phyloP scores from a whole-genome alignment of 768 basidiomycete species.

The Boletus reticulatus region DNA sequence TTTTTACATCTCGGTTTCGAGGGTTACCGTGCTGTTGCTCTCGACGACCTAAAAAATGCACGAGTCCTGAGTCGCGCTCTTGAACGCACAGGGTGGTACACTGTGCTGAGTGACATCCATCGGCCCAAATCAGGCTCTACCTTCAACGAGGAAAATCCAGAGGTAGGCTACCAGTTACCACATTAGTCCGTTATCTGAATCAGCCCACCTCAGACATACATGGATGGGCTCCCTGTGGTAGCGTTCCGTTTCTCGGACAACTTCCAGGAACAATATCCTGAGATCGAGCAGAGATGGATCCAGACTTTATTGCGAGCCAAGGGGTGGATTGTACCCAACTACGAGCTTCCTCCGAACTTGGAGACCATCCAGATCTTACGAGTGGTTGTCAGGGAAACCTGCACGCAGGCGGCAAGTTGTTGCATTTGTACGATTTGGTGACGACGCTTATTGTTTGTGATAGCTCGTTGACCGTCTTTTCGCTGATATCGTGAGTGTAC shows the following conservation, averaged over 20 bases:
- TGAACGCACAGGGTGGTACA: conserved; percentile 52
- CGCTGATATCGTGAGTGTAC: conserved; percentile 59
- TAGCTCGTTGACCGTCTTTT: conserved; percentile 65
- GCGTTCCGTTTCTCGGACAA: conserved; percentile 54
- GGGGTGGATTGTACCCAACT: conserved; percentile 61
- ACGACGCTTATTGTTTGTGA: conserved; percentile 25
- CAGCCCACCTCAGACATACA: conserved; percentile 35
- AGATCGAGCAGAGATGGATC: conserved; percentile 58
- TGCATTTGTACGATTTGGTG: conserved; percentile 19
- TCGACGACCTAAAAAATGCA: conserved; percentile 56
- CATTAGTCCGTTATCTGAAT: background rate
- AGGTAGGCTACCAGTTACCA: conserved; percentile 38
- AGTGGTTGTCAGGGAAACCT: conserved; percentile 58
- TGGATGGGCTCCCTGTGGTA: conserved; percentile 52
- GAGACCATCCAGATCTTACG: conserved; percentile 56
- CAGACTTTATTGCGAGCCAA: conserved; percentile 47
- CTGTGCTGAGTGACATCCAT: conserved; percentile 57
- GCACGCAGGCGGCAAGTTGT: conserved; percentile 45
- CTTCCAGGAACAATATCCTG: conserved; percentile 51
- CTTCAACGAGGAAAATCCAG: conserved; percentile 52
- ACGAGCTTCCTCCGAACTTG: conserved; percentile 53
- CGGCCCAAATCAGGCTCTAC: conserved; percentile 31
- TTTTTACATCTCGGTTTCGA: conserved; percentile 60
- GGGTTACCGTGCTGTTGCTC: conserved; percentile 47
- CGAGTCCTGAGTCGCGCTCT: conserved; percentile 64